A percentile compares a stretch with the other conserved stretches of the same genome.
Conservation (phyloP, 768 basidiomycete species). For the Rubroboletus pulcherrimus region DNA sequence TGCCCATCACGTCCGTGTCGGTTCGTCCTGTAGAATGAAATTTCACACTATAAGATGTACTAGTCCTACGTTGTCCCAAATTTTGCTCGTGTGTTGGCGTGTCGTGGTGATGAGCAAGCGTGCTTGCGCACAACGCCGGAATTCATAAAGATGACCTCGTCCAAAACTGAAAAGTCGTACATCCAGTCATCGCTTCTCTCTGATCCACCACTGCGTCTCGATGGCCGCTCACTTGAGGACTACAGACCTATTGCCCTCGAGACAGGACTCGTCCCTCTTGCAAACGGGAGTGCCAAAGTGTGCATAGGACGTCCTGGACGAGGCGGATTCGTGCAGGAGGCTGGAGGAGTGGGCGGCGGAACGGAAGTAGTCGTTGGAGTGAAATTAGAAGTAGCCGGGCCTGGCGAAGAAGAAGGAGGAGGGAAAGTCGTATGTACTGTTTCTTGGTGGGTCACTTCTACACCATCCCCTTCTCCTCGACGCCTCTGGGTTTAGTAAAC, state of each 20-base stretch:
- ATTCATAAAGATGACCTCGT: constrained; percentile 34
- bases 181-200: constrained; percentile 63
- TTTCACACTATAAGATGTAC: too few species aligned
- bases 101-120: background rate
- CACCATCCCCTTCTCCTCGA: constrained; percentile 2
- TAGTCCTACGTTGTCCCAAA: too few species aligned
- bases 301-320: constrained; percentile 65
- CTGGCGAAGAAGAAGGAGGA: constrained; percentile 49
- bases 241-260: constrained; percentile 70
- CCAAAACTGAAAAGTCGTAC: constrained; percentile 79
- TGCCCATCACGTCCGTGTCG: too few species aligned
- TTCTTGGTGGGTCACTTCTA: constrained; percentile 60
- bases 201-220: constrained; percentile 61
- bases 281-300: constrained; percentile 80
- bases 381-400: constrained; percentile 71
- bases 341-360: constrained; percentile 68
- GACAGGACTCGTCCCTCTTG: constrained; percentile 73
- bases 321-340: constrained; percentile 71
- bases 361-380: constrained; percentile 78
- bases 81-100: background rate
- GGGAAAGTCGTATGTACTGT: constrained; percentile 67
- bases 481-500: background rate
- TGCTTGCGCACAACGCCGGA: background rate
- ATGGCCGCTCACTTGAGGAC: constrained; percentile 66
- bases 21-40: too few species aligned